Conservation (phyloP, 164 flowering plant species). For the Sextonia rubra region DNA sequence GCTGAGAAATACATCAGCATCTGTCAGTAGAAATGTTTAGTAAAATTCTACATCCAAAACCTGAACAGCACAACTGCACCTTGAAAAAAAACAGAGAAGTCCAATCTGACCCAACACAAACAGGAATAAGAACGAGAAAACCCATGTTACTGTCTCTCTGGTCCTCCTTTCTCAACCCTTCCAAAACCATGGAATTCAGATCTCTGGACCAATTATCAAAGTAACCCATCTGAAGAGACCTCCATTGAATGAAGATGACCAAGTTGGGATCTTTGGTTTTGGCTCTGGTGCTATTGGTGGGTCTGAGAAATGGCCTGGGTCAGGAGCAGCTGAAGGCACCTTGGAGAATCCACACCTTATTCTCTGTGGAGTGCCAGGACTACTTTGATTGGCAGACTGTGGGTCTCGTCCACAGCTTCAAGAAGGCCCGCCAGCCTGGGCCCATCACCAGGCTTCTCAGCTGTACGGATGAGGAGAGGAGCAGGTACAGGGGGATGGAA, state of each 20-base stretch:
- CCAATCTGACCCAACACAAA: background rate
- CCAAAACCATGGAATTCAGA: background rate
- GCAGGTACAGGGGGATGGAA: constrained; percentile 69
- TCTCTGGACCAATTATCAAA: background rate
- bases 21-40: too few species aligned
- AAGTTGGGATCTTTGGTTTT: background rate
- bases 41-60: background rate
- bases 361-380: constrained; percentile 93
- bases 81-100: too few species aligned
- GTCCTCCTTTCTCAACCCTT: background rate
- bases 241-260: background rate
- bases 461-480: constrained; percentile 93
- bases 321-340: constrained; percentile 29
- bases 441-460: constrained; percentile 86
- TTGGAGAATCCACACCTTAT: constrained; percentile 88
- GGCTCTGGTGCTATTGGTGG: background rate
- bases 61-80: background rate
- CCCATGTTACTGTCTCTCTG: background rate
- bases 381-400: constrained; percentile 99
- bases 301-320: background rate
- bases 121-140: background rate
- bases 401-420: constrained; percentile 85
- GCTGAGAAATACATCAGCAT: too few species aligned
- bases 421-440: constrained; percentile 84
- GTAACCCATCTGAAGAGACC: background rate